Evolutionary conservation across 495 filamentous ascomycete genomes (phyloP).

Genomic region (Podospora pseudopauciseta): DNA sequence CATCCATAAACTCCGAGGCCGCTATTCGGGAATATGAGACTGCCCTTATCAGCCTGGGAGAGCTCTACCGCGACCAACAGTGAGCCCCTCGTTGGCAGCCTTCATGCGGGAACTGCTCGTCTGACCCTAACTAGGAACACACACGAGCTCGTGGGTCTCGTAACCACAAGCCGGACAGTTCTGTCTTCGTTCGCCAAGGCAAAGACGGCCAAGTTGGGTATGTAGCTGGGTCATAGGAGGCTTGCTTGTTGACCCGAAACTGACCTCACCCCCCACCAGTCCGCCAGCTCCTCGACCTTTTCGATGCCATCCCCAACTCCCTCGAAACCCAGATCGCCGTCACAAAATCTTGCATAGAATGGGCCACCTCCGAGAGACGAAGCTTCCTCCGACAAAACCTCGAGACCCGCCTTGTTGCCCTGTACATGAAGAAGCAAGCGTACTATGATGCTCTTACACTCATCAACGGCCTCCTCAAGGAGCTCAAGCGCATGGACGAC

Average conservation of each 20-base stretch:
- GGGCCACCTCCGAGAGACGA: slow-evolving; percentile 88
- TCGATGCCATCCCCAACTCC: slow-evolving; percentile 87
- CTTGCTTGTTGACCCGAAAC: not conserved
- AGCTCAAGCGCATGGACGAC: slow-evolving; percentile 96
- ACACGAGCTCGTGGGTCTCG: slow-evolving; percentile 83
- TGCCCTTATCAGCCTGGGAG: slow-evolving; percentile 77
- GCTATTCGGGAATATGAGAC: slow-evolving; percentile 84
- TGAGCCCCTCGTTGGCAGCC: slow-evolving; percentile 28
- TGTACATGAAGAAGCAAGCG: slow-evolving; percentile 93
- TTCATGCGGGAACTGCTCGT: slow-evolving; percentile 47
- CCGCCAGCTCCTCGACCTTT: slow-evolving; percentile 93
- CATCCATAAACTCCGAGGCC: slow-evolving; percentile 73
- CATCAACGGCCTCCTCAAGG: slow-evolving; percentile 90
- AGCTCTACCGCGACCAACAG: slow-evolving; percentile 89
- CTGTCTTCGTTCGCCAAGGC: slow-evolving; percentile 96
- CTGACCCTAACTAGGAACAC: slow-evolving; percentile 53
- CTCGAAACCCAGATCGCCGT: slow-evolving; percentile 88
- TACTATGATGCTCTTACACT: slow-evolving; percentile 96
- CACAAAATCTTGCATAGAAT: slow-evolving; percentile 98
- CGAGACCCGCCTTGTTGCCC: slow-evolving; percentile 86
- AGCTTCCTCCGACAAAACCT: slow-evolving; percentile 97
- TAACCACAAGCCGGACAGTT: slow-evolving; percentile 82
- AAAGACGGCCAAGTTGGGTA: slow-evolving; percentile 98
- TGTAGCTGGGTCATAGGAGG: slow-evolving; percentile 20
- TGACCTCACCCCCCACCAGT: slow-evolving; percentile 51